A percentile compares a stretch with the other conserved stretches of the same genome.
phyloP scores from a whole-genome alignment of 345 rosid species.

The Kandelia obovata region DNA sequence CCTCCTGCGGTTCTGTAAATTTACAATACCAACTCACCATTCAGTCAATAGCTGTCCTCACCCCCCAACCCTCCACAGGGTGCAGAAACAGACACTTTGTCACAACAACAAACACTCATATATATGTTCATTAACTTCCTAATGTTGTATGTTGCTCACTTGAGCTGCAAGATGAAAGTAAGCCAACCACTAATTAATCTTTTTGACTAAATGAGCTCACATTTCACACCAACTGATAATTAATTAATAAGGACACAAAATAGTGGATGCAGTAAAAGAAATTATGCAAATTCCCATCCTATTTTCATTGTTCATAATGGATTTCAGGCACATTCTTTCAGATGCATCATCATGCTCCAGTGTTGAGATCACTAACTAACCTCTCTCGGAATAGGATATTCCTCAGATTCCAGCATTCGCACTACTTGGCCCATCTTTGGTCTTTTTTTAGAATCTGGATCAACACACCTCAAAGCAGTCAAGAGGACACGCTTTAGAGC shows the following conservation, averaged over 20 bases:
- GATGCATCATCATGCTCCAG: background rate
- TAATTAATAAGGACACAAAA: no score
- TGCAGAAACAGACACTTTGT: no score
- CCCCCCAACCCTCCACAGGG: no score
- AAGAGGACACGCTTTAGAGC: constrained; percentile 82
- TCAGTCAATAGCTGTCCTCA: background rate
- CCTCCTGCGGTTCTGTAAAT: constrained; percentile 70
- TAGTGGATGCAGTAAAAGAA: background rate
- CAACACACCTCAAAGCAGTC: constrained; percentile 95
- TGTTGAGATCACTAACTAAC: constrained; percentile 30
- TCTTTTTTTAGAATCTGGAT: constrained; percentile 86
- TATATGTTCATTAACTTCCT: no score
- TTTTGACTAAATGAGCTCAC: no score
- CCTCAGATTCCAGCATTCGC: constrained; percentile 98
- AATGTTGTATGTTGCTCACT: constrained; percentile 5
- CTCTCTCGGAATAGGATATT: constrained; percentile 95
- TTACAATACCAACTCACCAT: background rate
- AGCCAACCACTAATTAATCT: no score
- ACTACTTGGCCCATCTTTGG: constrained; percentile 99
- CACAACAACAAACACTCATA: no score
- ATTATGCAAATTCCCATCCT: no score
- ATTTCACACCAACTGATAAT: no score
- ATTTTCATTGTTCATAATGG: no score
- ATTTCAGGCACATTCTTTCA: background rate
- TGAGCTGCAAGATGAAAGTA: constrained; percentile 37